These are phyloP conservation scores for Holtermannia corniformis DNA, from an alignment of 768 basidiomycete species.

Conservation along the genomic window DNA sequence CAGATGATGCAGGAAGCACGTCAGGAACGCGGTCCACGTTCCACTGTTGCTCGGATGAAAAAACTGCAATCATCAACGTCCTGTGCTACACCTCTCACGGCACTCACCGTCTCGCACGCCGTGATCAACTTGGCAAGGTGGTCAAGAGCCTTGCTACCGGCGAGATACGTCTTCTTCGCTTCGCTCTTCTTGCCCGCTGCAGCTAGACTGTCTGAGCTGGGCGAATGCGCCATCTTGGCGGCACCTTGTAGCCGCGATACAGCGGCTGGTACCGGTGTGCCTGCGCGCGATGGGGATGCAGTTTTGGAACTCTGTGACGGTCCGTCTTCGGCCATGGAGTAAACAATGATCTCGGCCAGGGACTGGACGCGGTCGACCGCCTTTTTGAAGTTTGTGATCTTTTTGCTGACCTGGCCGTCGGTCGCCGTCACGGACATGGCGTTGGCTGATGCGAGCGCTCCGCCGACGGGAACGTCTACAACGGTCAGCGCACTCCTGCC, in stretches of 20 bases:
- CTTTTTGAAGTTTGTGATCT: slow-evolving; percentile 52
- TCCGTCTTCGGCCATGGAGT: slow-evolving; percentile 79
- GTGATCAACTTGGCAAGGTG: slow-evolving; percentile 75
- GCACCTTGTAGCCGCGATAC: slow-evolving; percentile 33
- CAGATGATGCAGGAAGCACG: slow-evolving; percentile 65
- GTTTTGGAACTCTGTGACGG: slow-evolving; percentile 50
- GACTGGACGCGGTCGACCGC: slow-evolving; percentile 50
- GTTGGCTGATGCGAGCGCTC: slow-evolving; percentile 30
- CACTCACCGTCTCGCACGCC: slow-evolving; percentile 58
- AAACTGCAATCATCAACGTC: slow-evolving; percentile 44
- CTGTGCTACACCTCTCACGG: background rate
- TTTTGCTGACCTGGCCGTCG: slow-evolving; percentile 63
- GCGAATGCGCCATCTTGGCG: slow-evolving; percentile 47
- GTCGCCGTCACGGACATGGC: slow-evolving; percentile 41
- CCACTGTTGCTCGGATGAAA: slow-evolving; percentile 87
- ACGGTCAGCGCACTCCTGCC: background rate
- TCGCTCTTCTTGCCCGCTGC: slow-evolving; percentile 38
- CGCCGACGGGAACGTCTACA: slow-evolving; percentile 41
- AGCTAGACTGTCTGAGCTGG: slow-evolving; percentile 34
- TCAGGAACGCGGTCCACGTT: slow-evolving; percentile 54
- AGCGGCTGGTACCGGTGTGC: slow-evolving; percentile 46
- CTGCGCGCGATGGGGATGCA: slow-evolving; percentile 52
- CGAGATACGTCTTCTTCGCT: slow-evolving; percentile 55
- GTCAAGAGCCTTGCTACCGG: slow-evolving; percentile 73
- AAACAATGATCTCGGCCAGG: slow-evolving; percentile 74